These are phyloP conservation scores for Phialemoniopsis sp. DNA, from an alignment of 2,329 filamentous ascomycete genomes.

Conservation along the genomic window DNA sequence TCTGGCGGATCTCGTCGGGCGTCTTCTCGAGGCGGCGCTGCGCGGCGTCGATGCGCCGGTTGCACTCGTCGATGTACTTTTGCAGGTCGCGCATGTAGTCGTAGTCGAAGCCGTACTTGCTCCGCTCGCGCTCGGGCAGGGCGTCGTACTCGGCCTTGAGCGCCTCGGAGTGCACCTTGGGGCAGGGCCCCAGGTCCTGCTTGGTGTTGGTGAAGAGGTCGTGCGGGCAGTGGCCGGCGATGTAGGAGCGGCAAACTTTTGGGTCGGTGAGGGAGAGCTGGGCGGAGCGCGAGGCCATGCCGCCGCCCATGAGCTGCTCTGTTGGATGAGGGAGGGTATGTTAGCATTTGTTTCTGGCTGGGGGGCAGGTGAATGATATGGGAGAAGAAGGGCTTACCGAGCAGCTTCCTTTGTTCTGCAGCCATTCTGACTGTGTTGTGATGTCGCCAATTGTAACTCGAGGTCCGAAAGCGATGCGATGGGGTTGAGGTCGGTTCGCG, in stretches of 20 bases:
- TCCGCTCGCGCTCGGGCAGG: slow-evolving; percentile 66
- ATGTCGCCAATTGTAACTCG: too few species aligned
- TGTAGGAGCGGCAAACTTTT: slow-evolving; percentile 92
- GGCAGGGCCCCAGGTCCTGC: slow-evolving; percentile 88
- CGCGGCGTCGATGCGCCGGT: slow-evolving; percentile 84
- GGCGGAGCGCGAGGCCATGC: slow-evolving; percentile 67
- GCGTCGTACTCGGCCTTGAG: slow-evolving; percentile 86
- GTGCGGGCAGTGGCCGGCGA: slow-evolving; percentile 92
- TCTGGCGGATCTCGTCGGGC: slow-evolving; percentile 94
- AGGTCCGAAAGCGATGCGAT: not conserved
- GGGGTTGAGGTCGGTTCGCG: not conserved
- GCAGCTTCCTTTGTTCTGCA: slow-evolving; percentile 95
- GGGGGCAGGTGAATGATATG: not conserved
- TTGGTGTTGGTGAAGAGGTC: slow-evolving; percentile 99
- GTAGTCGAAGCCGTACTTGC: slow-evolving; percentile 85
- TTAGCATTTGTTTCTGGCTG: slow-evolving; percentile 1
- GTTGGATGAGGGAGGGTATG: slow-evolving; percentile 3
- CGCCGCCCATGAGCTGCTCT: slow-evolving; percentile 91
- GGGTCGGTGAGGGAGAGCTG: slow-evolving; percentile 86
- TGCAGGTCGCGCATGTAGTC: slow-evolving; percentile 96
- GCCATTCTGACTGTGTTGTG: slow-evolving; percentile 58
- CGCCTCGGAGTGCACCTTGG: slow-evolving; percentile 82
- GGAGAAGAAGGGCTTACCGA: slow-evolving; percentile 45
- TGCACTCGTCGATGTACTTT: slow-evolving; percentile 96
- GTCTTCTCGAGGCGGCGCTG: slow-evolving; percentile 94